These are phyloP conservation scores for Sequoia sempervirens DNA, from an alignment of 75 land plant genomes.

Conservation along the genomic window DNA sequence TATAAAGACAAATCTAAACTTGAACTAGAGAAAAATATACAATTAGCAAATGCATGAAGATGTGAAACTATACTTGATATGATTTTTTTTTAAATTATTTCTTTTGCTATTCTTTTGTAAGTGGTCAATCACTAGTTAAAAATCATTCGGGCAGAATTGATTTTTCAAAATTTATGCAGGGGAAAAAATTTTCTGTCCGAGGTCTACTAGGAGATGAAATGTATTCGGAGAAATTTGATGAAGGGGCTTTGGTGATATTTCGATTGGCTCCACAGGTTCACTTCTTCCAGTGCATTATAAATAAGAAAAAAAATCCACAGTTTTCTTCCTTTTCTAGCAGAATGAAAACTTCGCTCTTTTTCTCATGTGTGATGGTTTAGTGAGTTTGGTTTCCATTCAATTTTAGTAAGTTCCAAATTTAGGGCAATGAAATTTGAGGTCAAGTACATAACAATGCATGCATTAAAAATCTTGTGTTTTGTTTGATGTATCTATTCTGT, in stretches of 20 bases:
- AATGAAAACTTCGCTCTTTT: neutral
- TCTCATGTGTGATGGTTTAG: neutral
- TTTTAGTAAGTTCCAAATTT: neutral
- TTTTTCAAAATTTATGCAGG: slow-evolving; percentile 29
- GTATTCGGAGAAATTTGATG: slow-evolving; percentile 39
- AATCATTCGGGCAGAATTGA: neutral
- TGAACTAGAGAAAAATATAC: neutral
- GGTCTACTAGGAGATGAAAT: slow-evolving; percentile 63
- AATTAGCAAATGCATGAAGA: neutral
- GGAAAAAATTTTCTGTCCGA: slow-evolving; percentile 80
- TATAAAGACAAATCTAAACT: neutral
- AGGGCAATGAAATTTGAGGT: neutral
- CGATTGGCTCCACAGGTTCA: slow-evolving; percentile 92
- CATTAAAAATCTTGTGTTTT: neutral
- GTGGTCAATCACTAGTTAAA: neutral
- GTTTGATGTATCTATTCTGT: neutral
- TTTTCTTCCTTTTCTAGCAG: neutral
- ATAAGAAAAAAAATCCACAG: neutral
- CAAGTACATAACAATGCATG: neutral
- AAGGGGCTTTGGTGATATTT: slow-evolving; percentile 80
- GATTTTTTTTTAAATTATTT: neutral
- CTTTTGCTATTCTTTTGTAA: neutral
- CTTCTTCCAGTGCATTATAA: neutral
- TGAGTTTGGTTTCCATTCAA: neutral
- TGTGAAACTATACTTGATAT: neutral